Evolutionary conservation across 176 grass and related monocot genomes (phyloP), one percentile per base, ranked within the genome.

Genomic region (Cenchrus purpureus): DNA sequence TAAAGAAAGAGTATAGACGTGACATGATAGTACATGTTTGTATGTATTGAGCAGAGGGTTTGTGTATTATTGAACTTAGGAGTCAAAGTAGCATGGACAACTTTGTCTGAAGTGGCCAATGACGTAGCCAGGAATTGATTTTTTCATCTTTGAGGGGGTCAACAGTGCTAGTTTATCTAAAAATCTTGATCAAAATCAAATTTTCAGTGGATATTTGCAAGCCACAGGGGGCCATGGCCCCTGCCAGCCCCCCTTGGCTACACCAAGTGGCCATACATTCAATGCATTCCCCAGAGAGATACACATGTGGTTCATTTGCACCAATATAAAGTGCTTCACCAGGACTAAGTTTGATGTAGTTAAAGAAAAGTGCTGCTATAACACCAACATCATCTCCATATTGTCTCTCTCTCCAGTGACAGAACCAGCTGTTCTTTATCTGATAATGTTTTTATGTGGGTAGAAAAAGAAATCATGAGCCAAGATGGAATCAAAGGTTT

Each of bases 1-100:
- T 7, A 76, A 17, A 84, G 20, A 22, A 68, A 13, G 11, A 88
- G 70, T 25, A 77, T 48, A 46, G 12, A 53, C 12, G 51, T 53
- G 11, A 54, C 48, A 59, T 10, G 55, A 10, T 4, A 79, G 73
- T 44, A 94, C 95, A 84, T 92, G 95, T 89, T 91, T 92, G 58
- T 97, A 97, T 80, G 92, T 97, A 97, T 97, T 34, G 90, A 92
- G 81, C 95, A 91, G 65, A 94, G 92, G 52, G 88, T 94, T 70
- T 88, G 84, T 20, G 92, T 90, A 71, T 97, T 92, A 82, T 54
- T 92, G 78, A 89, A 97, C 43, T 97, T 97, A 46, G 90, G 90
- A 55, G 95, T 97, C 86, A 97, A 76, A 73, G 92, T 91, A 86
- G 89, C 95, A 66, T 92, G 90, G 31, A 97, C 92, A n/a, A 97